Percentiles rank a stretch among this genome's conserved stretches.
Conservation (phyloP, 495 filamentous ascomycete species). For the Hypoxylon fragiforme region DNA sequence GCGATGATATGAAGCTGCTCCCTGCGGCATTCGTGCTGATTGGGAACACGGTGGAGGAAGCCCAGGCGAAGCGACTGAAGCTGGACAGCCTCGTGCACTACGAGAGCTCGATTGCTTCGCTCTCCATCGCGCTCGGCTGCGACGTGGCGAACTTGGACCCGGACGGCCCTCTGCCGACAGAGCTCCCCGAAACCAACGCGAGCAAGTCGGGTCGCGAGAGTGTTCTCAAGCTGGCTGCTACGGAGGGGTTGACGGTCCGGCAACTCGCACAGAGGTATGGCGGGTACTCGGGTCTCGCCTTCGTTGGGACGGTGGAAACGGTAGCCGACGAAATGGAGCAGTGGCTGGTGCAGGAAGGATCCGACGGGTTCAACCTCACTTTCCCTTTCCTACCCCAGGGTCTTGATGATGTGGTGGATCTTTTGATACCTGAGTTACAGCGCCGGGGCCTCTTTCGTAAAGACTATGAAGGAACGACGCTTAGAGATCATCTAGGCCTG, state of each 20-base stretch:
- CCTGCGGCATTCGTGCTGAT: slow-evolving; percentile 54
- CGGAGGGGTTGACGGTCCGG: slow-evolving; percentile 51
- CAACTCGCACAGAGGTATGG: slow-evolving; percentile 57
- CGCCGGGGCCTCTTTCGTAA: slow-evolving; percentile 53
- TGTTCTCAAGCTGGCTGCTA: slow-evolving; percentile 46
- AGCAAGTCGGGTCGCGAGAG: slow-evolving; percentile 54
- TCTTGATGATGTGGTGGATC: slow-evolving; percentile 53
- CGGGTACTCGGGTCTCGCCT: slow-evolving; percentile 55
- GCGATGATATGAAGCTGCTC: slow-evolving; percentile 55
- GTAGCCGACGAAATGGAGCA: slow-evolving; percentile 54
- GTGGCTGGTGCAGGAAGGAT: slow-evolving; percentile 51
- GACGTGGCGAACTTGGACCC: slow-evolving; percentile 55
- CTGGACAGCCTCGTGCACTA: slow-evolving; percentile 59
- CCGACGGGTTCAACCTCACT: slow-evolving; percentile 52
- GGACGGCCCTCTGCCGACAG: slow-evolving; percentile 51
- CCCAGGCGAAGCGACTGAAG: slow-evolving; percentile 51
- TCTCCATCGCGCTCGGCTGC: slow-evolving; percentile 52
- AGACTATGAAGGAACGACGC: slow-evolving; percentile 46
- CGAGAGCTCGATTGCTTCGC: slow-evolving; percentile 58
- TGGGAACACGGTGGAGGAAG: slow-evolving; percentile 51
- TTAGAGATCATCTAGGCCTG: slow-evolving; percentile 57
- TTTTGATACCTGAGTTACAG: slow-evolving; percentile 56
- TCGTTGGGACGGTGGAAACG: slow-evolving; percentile 53
- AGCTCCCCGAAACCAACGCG: slow-evolving; percentile 56
- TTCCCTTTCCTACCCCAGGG: slow-evolving; percentile 57